Evolutionary conservation across 1,284 basidiomycete genomes (phyloP).

Genomic region (Trichosporon sp.): DNA sequence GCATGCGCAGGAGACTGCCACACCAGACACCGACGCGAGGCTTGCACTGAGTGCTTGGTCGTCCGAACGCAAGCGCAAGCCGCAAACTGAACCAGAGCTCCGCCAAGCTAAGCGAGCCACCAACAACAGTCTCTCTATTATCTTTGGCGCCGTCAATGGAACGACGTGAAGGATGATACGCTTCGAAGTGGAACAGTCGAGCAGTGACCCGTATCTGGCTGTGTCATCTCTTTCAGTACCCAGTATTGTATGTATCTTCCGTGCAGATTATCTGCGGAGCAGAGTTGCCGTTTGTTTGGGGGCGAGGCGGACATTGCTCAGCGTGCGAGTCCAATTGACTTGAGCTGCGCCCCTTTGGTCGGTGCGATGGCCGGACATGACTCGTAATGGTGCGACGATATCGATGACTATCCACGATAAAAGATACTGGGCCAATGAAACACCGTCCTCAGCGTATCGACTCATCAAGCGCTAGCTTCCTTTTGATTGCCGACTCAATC

Average conservation of each 20-base stretch:
- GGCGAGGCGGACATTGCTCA: not conserved
- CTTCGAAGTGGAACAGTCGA: not conserved
- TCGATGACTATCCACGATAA: not conserved
- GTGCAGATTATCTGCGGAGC: not conserved
- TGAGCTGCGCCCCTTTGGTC: not conserved
- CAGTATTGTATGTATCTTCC: not conserved
- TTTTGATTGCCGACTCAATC: not conserved
- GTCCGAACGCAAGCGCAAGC: not conserved
- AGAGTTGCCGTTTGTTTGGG: not conserved
- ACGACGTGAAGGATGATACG: no score
- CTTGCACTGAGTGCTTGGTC: not conserved
- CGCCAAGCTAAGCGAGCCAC: not conserved
- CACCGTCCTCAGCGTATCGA: not conserved
- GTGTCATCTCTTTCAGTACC: not conserved
- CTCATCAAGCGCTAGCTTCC: not conserved
- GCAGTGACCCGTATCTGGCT: not conserved
- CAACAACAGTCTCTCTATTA: not conserved
- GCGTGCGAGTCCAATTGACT: not conserved
- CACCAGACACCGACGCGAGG: not conserved
- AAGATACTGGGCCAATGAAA: not conserved
- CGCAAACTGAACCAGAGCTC: not conserved
- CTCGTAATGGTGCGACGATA: not conserved
- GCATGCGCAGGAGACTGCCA: not conserved
- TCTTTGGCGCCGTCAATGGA: no score
- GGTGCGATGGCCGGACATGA: not conserved